Base-by-base conservation (phyloP, 2,329 filamentous ascomycete genomes). In the Hirsutella rhossiliensis region DNA sequence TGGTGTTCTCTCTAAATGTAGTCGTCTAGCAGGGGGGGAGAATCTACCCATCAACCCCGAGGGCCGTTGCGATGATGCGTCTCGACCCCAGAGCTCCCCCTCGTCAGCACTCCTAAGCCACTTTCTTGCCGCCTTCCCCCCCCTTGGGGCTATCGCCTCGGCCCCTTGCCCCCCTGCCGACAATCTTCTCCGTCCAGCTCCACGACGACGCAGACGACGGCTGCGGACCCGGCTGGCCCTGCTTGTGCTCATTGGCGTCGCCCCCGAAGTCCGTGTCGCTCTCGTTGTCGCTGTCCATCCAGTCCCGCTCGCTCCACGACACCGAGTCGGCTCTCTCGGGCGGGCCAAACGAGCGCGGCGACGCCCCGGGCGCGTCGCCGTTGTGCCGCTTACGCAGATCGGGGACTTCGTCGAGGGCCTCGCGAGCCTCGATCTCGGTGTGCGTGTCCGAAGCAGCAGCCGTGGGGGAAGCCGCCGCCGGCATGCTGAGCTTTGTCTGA, bases 261-360 rank as follows among this genome's bases (percentile, higher is more conserved):
- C 43, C 45, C 41, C 40, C 34, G 11, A 37, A 41, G 12, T 54
- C 61, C 41, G 45, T 48, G 43, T 66, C 69, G 54, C 62, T 71
- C 45, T 71, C 68, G 38, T 65, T 62, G 36, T 62, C 68, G 45
- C 65, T 77, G 50, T 80, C 76, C 11, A 66, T 66, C 65, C 78
- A 81, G 56, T 83, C 78, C 11, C 72, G 66, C 41, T 84, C 80
- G 56, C 76, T 82, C 82, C 81, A 85, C 4, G 69, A 71, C 43
- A 73, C 66, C 3, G 76, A 80, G 52, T 82, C 79, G 20, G 57
- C 51, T 30, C 67, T 51, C 27, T 60, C 59, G 6, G 47, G 44
- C 13, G 43, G 18, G 13, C 40, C 34, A 9, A 42, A 32, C 17
- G 51, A 50, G 8, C 49, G 40, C 31, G 50, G 42, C 27, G 47